Conservation (phyloP, 2,329 filamentous ascomycete species). For the Nakataea oryzae region DNA sequence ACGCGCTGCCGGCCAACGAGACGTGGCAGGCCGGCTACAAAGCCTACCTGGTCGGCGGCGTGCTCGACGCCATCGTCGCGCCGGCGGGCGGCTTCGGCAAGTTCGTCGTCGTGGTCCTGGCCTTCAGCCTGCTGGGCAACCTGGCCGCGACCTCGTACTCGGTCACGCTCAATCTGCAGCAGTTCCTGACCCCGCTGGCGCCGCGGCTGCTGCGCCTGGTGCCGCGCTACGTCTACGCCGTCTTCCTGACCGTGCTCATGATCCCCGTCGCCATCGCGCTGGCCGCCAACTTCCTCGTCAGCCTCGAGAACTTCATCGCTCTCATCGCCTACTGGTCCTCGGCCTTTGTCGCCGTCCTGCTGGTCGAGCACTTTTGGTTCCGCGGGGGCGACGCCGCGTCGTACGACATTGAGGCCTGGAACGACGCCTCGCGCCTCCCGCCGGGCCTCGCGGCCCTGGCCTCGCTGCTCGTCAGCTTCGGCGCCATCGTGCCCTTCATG, state of each 20-base stretch:
- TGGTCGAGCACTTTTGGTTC: conserved; percentile 19
- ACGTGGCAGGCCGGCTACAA: conserved; percentile 44
- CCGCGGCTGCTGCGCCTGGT: conserved; percentile 19
- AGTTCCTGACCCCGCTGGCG: conserved; percentile 25
- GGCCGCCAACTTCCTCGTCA: conserved; percentile 26
- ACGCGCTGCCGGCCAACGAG: conserved; percentile 42
- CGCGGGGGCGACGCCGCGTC: conserved; percentile 9
- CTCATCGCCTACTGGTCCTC: conserved; percentile 35
- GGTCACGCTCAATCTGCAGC: conserved; percentile 50
- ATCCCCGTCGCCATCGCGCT: conserved; percentile 28
- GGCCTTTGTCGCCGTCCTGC: conserved; percentile 27
- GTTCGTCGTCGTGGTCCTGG: conserved; percentile 49
- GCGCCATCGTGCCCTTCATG: conserved; percentile 27
- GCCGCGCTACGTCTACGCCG: conserved; percentile 28
- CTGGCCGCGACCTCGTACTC: conserved; percentile 50
- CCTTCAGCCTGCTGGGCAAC: conserved; percentile 48
- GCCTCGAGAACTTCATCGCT: conserved; percentile 31
- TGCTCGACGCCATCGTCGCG: conserved; percentile 47
- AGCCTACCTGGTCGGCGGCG: conserved; percentile 42
- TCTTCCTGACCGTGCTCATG: conserved; percentile 27
- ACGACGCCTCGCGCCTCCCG: conserved; percentile 13
- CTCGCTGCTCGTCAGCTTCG: conserved; percentile 12
- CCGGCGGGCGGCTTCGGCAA: conserved; percentile 50
- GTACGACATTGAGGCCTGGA: conserved; percentile 15
- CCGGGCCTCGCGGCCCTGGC: conserved; percentile 15